Percentiles rank a stretch among this genome's conserved stretches.
Evolutionary conservation across 257 asterid genomes (phyloP).

Genomic region (Haberlea rhodopensis): DNA sequence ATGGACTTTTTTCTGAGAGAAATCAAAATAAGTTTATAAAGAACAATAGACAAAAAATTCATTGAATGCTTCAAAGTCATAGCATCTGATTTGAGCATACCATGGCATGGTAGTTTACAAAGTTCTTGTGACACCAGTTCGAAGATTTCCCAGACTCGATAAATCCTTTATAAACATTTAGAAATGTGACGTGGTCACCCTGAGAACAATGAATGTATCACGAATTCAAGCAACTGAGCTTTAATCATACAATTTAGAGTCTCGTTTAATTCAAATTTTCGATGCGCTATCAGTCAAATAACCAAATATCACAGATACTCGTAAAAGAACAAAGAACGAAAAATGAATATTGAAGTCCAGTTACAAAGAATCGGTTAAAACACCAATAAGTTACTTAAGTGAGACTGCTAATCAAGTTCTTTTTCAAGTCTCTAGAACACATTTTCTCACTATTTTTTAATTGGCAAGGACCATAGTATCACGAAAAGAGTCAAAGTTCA

Average conservation of each 20-base stretch:
- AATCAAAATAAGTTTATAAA: constrained; percentile 23
- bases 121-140: constrained; percentile 94
- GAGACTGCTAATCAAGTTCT: neutral
- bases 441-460: neutral
- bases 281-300: neutral
- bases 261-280: neutral
- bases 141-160: constrained; percentile 76
- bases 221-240: constrained; percentile 13
- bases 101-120: constrained; percentile 90
- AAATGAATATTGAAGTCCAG: neutral
- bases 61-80: constrained; percentile 10
- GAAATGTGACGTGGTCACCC: constrained; percentile 95
- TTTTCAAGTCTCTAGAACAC: neutral
- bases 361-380: neutral
- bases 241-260: constrained; percentile 3
- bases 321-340: no score
- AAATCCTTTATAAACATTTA: constrained; percentile 89
- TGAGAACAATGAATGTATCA: constrained; percentile 34
- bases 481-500: neutral
- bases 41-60: neutral
- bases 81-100: constrained; percentile 36
- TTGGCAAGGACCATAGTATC: neutral
- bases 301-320: no score
- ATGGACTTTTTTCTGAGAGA: constrained; percentile 66
- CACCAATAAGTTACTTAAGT: neutral